phyloP scores from a whole-genome alignment of 306 rosid species.

The Trifolium pratense region DNA sequence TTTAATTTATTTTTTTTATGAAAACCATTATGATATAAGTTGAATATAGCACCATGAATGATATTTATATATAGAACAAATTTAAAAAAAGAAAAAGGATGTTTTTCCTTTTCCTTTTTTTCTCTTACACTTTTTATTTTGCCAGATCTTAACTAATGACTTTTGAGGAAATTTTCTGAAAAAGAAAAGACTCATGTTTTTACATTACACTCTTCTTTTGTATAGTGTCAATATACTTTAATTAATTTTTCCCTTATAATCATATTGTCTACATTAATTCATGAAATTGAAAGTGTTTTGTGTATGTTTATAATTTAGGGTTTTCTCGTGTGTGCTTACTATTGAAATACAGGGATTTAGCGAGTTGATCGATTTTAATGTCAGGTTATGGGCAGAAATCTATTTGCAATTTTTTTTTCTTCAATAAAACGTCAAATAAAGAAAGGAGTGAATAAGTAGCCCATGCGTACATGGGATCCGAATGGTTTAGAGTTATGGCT shows the following conservation, averaged over 20 bases:
- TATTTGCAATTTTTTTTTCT: too few relatives aligned
- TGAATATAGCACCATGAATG: not conserved
- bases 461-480: too few relatives aligned
- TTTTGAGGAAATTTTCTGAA: constrained; percentile 51
- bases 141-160: constrained; percentile 45
- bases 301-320: constrained; percentile 54
- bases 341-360: too few relatives aligned
- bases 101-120: constrained; percentile 38
- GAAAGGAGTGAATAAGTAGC: too few relatives aligned
- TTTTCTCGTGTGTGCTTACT: constrained; percentile 34
- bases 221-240: constrained; percentile 54
- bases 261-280: constrained; percentile 35
- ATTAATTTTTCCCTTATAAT: constrained; percentile 53
- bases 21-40: not conserved
- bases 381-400: too few relatives aligned
- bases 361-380: too few relatives aligned
- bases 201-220: constrained; percentile 44
- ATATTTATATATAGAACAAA: not conserved
- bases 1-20: not conserved
- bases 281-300: constrained; percentile 16
- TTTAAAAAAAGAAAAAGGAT: constrained; percentile 8
- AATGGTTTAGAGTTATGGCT: too few relatives aligned
- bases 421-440: too few relatives aligned
- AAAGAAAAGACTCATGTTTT: constrained; percentile 43
- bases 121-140: constrained; percentile 27